Conservation (phyloP, 2,329 filamentous ascomycete genomes). For the Aurifilum marmelostoma region DNA sequence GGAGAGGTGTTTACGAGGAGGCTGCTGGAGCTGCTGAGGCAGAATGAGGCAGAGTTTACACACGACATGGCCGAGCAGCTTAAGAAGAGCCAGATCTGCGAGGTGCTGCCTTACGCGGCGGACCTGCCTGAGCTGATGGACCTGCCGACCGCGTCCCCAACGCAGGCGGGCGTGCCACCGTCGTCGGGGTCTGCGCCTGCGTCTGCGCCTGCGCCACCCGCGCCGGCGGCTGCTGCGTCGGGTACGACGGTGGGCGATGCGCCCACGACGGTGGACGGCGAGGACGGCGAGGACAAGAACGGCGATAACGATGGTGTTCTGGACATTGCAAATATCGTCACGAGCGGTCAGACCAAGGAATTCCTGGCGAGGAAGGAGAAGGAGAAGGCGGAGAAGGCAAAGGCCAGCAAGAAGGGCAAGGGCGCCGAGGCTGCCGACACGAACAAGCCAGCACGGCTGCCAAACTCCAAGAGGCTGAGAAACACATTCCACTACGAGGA, state of each 20-base stretch:
- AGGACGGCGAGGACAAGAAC: constrained; percentile 47
- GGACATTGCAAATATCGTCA: constrained; percentile 83
- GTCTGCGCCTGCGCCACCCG: constrained; percentile 32
- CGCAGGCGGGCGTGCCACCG: constrained; percentile 31
- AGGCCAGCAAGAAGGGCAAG: constrained; percentile 63
- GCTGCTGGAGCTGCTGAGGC: constrained; percentile 66
- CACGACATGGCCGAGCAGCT: constrained; percentile 72
- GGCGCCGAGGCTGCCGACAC: constrained; percentile 56
- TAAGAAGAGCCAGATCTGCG: constrained; percentile 68
- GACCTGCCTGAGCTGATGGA: constrained; percentile 52
- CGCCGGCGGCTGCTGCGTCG: constrained; percentile 32
- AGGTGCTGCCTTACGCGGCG: constrained; percentile 63
- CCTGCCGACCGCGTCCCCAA: constrained; percentile 46
- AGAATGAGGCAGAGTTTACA: constrained; percentile 57
- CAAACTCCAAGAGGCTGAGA: constrained; percentile 71
- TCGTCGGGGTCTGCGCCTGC: constrained; percentile 32
- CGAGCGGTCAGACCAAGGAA: constrained; percentile 78
- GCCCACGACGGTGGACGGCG: constrained; percentile 32
- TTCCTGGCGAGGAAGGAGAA: constrained; percentile 83
- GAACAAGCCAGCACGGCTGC: constrained; percentile 62
- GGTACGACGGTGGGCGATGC: constrained; percentile 38
- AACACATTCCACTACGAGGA: constrained; percentile 78
- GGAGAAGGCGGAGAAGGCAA: constrained; percentile 70
- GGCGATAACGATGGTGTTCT: constrained; percentile 71
- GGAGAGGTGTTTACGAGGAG: constrained; percentile 84